Conservation (phyloP, 208 protist species). For the Tritrichomonas musculus region DNA sequence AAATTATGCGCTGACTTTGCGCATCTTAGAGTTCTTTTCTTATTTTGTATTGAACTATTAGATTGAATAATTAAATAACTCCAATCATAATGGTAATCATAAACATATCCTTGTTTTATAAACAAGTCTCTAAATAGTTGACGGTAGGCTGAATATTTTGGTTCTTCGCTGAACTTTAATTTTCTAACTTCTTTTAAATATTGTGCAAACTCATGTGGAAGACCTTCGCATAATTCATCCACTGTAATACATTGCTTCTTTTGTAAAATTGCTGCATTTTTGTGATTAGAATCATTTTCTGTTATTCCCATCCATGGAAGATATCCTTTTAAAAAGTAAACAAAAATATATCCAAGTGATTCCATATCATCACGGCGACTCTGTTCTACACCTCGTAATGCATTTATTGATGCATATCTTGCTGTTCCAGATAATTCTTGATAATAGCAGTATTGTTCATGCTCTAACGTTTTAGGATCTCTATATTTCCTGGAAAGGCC, state of each 20-base stretch:
- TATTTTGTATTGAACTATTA: too few relatives aligned
- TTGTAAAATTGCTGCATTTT: constrained; percentile 94
- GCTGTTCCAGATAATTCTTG: not conserved
- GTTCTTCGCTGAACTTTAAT: not conserved
- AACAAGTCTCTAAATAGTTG: not conserved
- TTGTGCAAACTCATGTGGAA: constrained; percentile 36
- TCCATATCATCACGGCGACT: not conserved
- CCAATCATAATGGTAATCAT: constrained; percentile 16
- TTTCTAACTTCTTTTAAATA: not conserved
- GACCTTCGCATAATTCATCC: constrained; percentile 79
- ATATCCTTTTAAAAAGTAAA: not conserved
- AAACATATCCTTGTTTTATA: not conserved
- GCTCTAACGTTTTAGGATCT: not conserved
- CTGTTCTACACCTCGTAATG: not conserved
- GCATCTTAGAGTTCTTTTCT: too few relatives aligned
- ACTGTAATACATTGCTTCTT: constrained; percentile 85
- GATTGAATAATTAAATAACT: too few relatives aligned
- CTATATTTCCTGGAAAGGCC: not conserved
- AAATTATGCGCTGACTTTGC: too few relatives aligned
- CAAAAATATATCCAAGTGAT: not conserved
- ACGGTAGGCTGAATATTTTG: not conserved
- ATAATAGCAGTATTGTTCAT: not conserved
- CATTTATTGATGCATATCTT: not conserved
- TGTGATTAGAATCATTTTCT: constrained; percentile 57
- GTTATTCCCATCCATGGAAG: not conserved